These are phyloP conservation scores for Rhizoclosmatium globosum DNA, from an alignment of 192 early-diverging fungal genomes.

Conservation along the genomic window DNA sequence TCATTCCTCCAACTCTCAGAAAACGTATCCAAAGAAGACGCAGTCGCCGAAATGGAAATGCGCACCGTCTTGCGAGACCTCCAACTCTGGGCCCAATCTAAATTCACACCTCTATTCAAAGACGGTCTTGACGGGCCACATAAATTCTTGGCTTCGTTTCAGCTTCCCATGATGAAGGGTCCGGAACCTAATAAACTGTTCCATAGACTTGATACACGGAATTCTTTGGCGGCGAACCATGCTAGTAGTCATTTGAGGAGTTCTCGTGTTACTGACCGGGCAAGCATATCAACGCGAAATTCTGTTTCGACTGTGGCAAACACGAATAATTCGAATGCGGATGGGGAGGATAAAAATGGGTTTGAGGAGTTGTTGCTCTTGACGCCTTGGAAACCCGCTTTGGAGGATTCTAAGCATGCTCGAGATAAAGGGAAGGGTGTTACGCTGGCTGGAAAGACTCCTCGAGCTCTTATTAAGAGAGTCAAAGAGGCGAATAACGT, in stretches of 20 bases:
- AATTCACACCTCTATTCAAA: not conserved
- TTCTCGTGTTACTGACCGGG: not conserved
- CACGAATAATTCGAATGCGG: not conserved
- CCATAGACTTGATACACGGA: not conserved
- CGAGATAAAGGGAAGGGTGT: not conserved
- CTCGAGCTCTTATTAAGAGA: not conserved
- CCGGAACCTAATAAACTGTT: not conserved
- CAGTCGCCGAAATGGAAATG: conserved; percentile 8
- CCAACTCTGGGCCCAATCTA: not conserved
- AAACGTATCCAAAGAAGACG: conserved; percentile 6
- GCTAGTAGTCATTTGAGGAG: not conserved
- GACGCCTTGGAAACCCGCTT: not conserved
- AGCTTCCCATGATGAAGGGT: not conserved
- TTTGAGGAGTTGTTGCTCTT: not conserved
- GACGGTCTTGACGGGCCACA: not conserved
- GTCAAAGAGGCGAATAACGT: not conserved
- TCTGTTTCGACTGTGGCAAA: not conserved
- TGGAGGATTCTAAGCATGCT: not conserved
- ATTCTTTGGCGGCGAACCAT: not conserved
- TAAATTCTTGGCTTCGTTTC: not conserved
- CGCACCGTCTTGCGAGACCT: not conserved
- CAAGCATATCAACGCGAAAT: not conserved
- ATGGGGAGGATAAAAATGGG: not conserved
- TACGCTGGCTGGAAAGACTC: not conserved
- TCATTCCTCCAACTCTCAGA: not conserved